Percentiles rank a stretch among this genome's conserved stretches.
phyloP scores from a whole-genome alignment of 306 rosid genomes.

The Gleditsia sinensis region DNA sequence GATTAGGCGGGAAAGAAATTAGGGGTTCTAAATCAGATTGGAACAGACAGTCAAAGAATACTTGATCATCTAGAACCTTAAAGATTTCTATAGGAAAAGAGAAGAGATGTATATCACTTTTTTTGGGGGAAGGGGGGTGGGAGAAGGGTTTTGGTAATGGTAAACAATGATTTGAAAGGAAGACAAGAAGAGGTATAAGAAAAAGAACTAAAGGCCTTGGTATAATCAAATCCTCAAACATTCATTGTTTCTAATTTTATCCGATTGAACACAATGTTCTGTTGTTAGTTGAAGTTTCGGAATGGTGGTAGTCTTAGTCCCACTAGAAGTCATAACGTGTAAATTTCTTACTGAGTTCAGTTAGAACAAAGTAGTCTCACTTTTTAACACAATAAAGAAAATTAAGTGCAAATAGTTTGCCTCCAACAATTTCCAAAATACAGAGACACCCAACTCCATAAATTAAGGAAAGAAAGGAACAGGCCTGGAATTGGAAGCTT shows the following conservation, averaged over 20 bases:
- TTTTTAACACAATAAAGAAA: not conserved
- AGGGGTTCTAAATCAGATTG: no score
- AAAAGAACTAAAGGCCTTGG: constrained; percentile 1
- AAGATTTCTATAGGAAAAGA: no score
- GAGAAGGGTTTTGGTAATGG: no score
- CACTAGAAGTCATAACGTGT: not conserved
- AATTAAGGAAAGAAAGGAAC: not conserved
- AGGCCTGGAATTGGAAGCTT: not conserved
- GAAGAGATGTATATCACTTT: no score
- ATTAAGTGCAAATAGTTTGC: not conserved
- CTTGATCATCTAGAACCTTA: not conserved
- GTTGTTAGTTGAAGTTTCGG: not conserved
- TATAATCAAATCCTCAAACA: not conserved
- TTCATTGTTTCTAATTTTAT: not conserved
- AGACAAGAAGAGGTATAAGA: not conserved
- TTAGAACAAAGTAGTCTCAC: not conserved
- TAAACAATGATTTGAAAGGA: not conserved
- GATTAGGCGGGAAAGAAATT: not conserved
- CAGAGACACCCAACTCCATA: not conserved
- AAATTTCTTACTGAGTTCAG: not conserved
- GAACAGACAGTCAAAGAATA: no score
- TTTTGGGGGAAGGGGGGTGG: no score
- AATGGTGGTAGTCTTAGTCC: not conserved
- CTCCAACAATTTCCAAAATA: constrained; percentile 1
- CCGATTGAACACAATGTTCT: not conserved